Base-by-base conservation (phyloP, 306 rosid genomes). In the Castanopsis chinensis region DNA sequence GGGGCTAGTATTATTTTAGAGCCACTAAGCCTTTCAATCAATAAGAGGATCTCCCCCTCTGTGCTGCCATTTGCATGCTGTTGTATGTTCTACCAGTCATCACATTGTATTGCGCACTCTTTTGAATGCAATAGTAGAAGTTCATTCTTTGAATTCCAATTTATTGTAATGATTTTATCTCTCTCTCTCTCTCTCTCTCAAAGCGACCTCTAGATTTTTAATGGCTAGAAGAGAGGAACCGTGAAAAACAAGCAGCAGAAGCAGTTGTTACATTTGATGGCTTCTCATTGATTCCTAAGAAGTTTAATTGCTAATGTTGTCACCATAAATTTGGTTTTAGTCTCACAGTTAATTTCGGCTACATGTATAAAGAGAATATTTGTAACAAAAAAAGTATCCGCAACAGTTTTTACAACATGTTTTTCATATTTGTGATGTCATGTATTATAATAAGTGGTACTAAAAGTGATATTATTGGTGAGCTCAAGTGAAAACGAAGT, bases 21-120 rank as follows among this genome's bases (percentile, higher is more conserved):
- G 84, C 91, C 83, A 79, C 88, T 90, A 63, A 49, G 81, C 67
- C 76, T 54, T 65, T 51, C 32, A 76, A 81, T 79, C 72, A 81
- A 81, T 76, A 78, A 86, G 86, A 84, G 88, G 88, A 60, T 88
- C 78, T 82, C 76, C 85, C 78, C 79, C 82, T 75, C 51, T 72
- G 57, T 77, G 82, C 72, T 72, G 79, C 83, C 84, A 80, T 71
- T 82, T 82, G 78, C 81, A 79, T 72, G 68, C 69, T 82, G 81
- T 77, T 91, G 84, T 87, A 86, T 91, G 84, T 77, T 79, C 83
- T 54, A 45, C 82, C 70, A 78, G 33, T 77, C 75, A 12, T 72
- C 76, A 54, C 75, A 71, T 83, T 79, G 20, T 71, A 27, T 67
- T 65, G 52, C 78, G 25, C 80, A 75, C 55, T 63, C 58, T n/a